Base-by-base conservation (phyloP, 257 asterid species). In the Handroanthus guayacan region DNA sequence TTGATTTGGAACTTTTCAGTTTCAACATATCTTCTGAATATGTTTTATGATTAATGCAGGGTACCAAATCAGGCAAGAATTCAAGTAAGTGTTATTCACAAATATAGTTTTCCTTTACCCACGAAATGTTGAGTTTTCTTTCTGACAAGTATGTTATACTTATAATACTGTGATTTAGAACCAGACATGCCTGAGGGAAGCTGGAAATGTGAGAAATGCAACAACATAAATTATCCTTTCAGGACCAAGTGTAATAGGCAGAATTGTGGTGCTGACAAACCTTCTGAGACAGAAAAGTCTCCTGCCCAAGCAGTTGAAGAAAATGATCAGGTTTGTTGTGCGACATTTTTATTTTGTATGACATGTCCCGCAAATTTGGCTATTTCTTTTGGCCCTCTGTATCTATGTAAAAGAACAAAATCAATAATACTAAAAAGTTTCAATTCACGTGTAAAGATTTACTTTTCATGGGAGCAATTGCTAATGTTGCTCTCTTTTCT, bases 181-280 rank as follows among this genome's bases (percentile, higher is more conserved):
- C 86, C 89, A 74, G 95, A 89, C 38, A 86, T 88, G 87, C 95
- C 95, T 7, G 93, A 89, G 56, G 95, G 97, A 51, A 91, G 97
- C 87, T 91, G 95, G 97, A 91, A 89, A 79, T 91, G 97, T 72
- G 93, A 91, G 82, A 86, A 91, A 68, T 89, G 93, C 90, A 84
- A 89, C 91, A 91, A 91, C 80, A 86, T 91, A 50, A 91, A 89
- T 78, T 91, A 89, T 74, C 95, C 93, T 67, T 91, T 91, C 80
- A 85, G 97, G 86, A 89, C 90, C 37, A 89, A 91, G 79, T 91
- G 97, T 80, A 89, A 89, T 86, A 84, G 95, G 76, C 97, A 86
- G 78, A 87, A 91, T 63, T 91, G 97, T 67, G 97, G 97, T 44
- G 95, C 95, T 71, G 93, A 91, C 20, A 91, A 86, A 78, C 97